These are phyloP conservation scores for Collybia mongolica DNA, from an alignment of 768 basidiomycete genomes.

Conservation along the genomic window DNA sequence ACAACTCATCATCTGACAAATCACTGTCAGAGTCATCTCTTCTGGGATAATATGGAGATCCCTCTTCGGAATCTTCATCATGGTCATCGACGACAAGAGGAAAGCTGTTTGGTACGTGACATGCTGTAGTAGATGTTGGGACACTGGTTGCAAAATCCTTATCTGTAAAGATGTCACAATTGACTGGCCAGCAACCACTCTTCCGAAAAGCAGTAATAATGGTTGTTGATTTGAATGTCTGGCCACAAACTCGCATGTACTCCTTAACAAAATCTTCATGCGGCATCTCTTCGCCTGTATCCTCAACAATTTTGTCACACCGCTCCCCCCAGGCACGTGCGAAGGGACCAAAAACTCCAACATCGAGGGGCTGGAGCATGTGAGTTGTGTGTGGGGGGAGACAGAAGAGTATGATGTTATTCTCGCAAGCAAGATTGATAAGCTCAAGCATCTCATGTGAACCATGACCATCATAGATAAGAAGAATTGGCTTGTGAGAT, in stretches of 20 bases:
- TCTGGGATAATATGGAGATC: background rate
- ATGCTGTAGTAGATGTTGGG: background rate
- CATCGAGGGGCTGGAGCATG: conserved; percentile 42
- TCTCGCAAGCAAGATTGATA: conserved; percentile 19
- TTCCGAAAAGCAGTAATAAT: background rate
- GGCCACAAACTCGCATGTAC: background rate
- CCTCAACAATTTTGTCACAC: conserved; percentile 9
- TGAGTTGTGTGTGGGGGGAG: conserved; percentile 25
- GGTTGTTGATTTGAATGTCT: background rate
- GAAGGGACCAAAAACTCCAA: conserved; percentile 39
- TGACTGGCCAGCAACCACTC: background rate
- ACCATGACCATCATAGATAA: conserved; percentile 43
- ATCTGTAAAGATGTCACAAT: background rate
- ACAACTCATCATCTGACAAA: no score
- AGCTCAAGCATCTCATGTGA: conserved; percentile 32
- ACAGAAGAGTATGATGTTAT: conserved; percentile 30
- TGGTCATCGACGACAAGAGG: background rate
- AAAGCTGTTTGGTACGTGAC: background rate
- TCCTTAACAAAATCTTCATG: background rate
- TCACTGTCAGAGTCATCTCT: no score
- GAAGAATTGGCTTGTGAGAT: conserved; percentile 28
- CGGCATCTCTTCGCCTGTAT: background rate
- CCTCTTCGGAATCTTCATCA: background rate
- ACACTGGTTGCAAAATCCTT: background rate
- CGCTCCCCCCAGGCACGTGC: conserved; percentile 24